Evolutionary conservation across 2,329 filamentous ascomycete species (phyloP), one percentile per base, ranked within the genome.

Genomic region (Aspergillus hortae): DNA sequence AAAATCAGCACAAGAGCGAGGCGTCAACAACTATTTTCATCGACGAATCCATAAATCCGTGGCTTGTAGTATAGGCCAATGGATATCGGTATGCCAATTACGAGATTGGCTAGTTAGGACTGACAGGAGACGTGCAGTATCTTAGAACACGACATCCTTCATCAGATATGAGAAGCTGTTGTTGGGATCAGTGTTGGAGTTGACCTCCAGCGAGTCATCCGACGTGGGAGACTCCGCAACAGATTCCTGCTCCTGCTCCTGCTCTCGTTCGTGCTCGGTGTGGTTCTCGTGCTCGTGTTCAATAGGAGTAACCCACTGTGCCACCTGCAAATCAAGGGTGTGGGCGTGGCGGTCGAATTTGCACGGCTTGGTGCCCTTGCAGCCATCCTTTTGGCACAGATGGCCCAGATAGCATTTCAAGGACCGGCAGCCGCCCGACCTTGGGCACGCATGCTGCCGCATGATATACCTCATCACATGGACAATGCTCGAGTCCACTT

Each of bases 341-440:
- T 69, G 67, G 1, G 57, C 59, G 23, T 54, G 53, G n/a, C 62
- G 60, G 32, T 59, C 59, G 41, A 68, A 68, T 25, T 59, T 65
- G 51, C 66, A 69, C 32, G 62, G 61, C 55, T 67, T 69, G 4
- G 55, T 56, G 23, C 56, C 64, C 52, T 60, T 64, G 48, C 68
- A 71, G 25, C 61, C 61, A 9, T 63, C 61, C 41, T 64, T 69
- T 42, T 71, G 67, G 49, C 69, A 71, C 27, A 65, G 48, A 54
- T 82, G 80, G 0, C 79, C 79, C 38, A 72, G 64, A 33, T 70
- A 67, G 59, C 80, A 82, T 27, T 72, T 67, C 0, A 63, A 54
- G 3, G 63, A 61, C 9, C 78, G 72, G 54, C 79, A 82, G 0
- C 47, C 58, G 2, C 70, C 67, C 19, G 69, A 72, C 2, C 61